Conservation (phyloP, 768 basidiomycete genomes). For the Cytidiella melzeri region DNA sequence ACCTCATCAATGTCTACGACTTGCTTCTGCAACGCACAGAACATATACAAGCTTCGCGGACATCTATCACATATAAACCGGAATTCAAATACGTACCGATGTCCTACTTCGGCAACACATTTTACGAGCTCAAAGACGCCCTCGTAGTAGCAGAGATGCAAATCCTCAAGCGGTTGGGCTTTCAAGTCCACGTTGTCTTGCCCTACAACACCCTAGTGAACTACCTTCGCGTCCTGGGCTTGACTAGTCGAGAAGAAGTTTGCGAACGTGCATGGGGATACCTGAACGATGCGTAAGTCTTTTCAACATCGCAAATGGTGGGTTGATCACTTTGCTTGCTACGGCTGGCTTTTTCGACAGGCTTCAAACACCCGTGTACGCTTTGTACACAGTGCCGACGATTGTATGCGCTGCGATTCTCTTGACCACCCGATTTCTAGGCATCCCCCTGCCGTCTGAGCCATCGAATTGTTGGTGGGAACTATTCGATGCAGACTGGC, state of each 20-base stretch:
- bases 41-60: constrained; percentile 36
- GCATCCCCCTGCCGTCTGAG: constrained; percentile 65
- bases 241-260: constrained; percentile 63
- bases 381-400: constrained; percentile 81
- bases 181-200: constrained; percentile 88
- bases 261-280: constrained; percentile 89
- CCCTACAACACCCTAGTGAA: constrained; percentile 95
- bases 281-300: constrained; percentile 87
- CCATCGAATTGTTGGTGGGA: constrained; percentile 86
- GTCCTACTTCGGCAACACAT: constrained; percentile 84
- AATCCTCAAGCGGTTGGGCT: constrained; percentile 90
- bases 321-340: constrained; percentile 6
- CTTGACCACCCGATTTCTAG: constrained; percentile 66
- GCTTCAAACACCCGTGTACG: constrained; percentile 89
- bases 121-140: constrained; percentile 93
- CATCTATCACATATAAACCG: constrained; percentile 19
- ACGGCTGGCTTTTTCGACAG: constrained; percentile 35
- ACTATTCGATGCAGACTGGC: constrained; percentile 87
- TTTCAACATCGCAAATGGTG: not conserved
- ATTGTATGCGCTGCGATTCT: constrained; percentile 89
- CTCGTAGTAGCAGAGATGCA: constrained; percentile 97
- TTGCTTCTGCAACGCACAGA: constrained; percentile 72
- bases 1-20: constrained; percentile 93
- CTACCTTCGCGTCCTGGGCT: constrained; percentile 86
- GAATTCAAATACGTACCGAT: constrained; percentile 70